Evolutionary conservation across 2,329 filamentous ascomycete genomes (phyloP), one percentile per base, ranked within the genome.

Genomic region (Rutstroemia sp.): DNA sequence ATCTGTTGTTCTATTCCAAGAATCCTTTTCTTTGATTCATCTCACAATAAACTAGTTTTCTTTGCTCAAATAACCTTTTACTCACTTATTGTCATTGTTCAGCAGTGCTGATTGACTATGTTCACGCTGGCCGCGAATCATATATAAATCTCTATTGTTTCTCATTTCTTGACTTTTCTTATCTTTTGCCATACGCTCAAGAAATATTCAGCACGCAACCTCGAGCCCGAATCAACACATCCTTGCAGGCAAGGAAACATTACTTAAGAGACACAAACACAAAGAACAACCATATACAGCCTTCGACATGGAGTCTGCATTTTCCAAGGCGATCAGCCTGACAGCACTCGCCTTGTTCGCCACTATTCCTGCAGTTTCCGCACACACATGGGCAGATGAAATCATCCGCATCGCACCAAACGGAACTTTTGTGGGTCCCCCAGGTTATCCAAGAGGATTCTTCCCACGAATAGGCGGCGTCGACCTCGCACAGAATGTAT

Each of bases 361-460:
- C 14, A 16, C 44, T 21, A 45, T 56, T 2, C 61, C 44, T 48
- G 53, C 53, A 47, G 49, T 60, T 6, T 47, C 54, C n/a, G 60
- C 54, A 17, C 47, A 62, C 25, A 85, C 82, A 38, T 96, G 92
- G 92, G 79, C 92, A 48, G 91, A 96, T 72, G 77, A 86, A 65
- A 76, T 92, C 50, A 81, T 77, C 60, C 82, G 83, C 57, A 84
- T 96, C 69, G 81, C 83, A 53, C 70, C 81, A 27, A 87, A 90
- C 65, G 92, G 91, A 54, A 82, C 82, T 36, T 89, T 91, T 68
- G 75, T 84, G 19, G 87, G 87, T 27, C 70, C 78, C 7, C 75
- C 81, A 23, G 92, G 92, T 34, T 96, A 86, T 68, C 75, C 87
- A n/a, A 86, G 91, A 61, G 86, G 84, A 48, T 89, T 84, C 67